These are phyloP conservation scores for Beta macrorhiza DNA, from an alignment of 179 eudicot species.

Conservation along the genomic window DNA sequence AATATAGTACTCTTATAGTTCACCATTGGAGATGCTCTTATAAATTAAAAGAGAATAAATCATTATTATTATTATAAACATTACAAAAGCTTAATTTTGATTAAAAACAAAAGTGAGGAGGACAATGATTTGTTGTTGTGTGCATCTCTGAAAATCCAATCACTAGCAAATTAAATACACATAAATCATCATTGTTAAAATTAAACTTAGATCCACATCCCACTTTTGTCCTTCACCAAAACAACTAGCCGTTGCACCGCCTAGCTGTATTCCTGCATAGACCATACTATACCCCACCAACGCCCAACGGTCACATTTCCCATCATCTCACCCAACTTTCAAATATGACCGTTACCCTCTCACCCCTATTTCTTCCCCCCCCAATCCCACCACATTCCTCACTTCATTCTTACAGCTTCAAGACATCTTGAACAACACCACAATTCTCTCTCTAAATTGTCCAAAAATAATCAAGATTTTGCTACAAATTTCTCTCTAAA, in stretches of 20 bases:
- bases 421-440: slow-evolving; percentile 20
- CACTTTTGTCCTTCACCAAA: background rate
- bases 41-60: too few relatives aligned
- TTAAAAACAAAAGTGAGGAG: too few relatives aligned
- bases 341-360: slow-evolving; percentile 35
- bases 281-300: slow-evolving; percentile 16
- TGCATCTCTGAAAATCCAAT: too few relatives aligned
- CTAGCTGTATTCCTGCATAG: slow-evolving; percentile 23
- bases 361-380: slow-evolving; percentile 30
- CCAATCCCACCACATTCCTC: background rate
- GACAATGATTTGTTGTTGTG: too few relatives aligned
- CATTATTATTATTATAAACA: too few relatives aligned
- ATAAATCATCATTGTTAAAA: background rate
- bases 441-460: background rate
- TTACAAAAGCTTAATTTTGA: too few relatives aligned
- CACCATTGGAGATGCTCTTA: too few relatives aligned
- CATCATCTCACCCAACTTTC: slow-evolving; percentile 4
- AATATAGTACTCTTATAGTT: too few relatives aligned
- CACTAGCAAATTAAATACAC: too few relatives aligned
- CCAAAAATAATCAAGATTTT: background rate
- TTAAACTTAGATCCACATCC: background rate
- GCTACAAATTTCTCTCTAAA: background rate
- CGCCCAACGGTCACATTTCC: slow-evolving; percentile 34
- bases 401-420: slow-evolving; percentile 20
- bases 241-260: slow-evolving; percentile 37